phyloP scores from a whole-genome alignment of 2,329 filamentous ascomycete species.

The Aspergillus sojae region DNA sequence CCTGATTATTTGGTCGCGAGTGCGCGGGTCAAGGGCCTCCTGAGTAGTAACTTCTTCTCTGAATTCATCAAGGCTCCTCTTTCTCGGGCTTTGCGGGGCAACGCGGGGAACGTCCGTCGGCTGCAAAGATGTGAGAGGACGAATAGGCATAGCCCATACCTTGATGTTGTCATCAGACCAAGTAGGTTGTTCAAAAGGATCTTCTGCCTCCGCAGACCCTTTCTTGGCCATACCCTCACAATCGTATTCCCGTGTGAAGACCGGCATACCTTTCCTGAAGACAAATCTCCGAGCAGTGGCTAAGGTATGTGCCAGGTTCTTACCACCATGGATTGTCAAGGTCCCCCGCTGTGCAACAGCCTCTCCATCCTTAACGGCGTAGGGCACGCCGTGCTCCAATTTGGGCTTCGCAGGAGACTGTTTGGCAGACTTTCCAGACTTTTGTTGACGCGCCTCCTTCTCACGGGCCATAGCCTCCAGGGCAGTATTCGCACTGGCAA shows the following conservation, averaged over 20 bases:
- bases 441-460: conserved; percentile 22
- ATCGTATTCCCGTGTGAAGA: conserved; percentile 70
- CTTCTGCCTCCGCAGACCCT: conserved; percentile 18
- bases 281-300: conserved; percentile 85
- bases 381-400: conserved; percentile 31
- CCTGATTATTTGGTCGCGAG: conserved; percentile 55
- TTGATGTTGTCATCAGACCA: conserved; percentile 76
- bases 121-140: conserved; percentile 14
- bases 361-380: conserved; percentile 30
- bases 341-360: conserved; percentile 32
- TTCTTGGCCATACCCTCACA: conserved; percentile 31
- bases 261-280: conserved; percentile 77
- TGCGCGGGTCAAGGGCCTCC: conserved; percentile 22
- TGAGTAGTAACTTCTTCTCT: conserved; percentile 24
- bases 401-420: conserved; percentile 21
- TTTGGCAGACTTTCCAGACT: conserved; percentile 13
- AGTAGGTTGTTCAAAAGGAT: conserved; percentile 57
- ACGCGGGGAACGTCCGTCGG: conserved; percentile 31
- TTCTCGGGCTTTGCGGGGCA: conserved; percentile 40
- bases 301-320: conserved; percentile 77
- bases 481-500: conserved; percentile 51
- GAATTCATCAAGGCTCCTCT: conserved; percentile 56
- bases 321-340: conserved; percentile 74
- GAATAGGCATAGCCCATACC: conserved; percentile 79
- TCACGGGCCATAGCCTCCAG: conserved; percentile 39